phyloP scores from a whole-genome alignment of 2,329 filamentous ascomycete genomes.

The Colletotrichum truncatum region DNA sequence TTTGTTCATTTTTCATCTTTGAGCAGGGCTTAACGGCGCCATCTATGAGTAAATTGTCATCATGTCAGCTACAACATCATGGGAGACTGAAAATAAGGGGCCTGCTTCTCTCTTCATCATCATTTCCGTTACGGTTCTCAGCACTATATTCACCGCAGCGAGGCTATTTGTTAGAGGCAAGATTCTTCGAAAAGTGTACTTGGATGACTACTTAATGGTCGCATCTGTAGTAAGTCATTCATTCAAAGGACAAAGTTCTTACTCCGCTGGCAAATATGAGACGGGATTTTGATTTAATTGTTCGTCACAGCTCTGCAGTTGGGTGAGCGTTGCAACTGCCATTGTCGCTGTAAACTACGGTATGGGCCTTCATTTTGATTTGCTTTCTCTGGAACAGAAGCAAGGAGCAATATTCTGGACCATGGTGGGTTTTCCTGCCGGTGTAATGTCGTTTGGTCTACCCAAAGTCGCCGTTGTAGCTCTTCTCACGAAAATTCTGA shows the following conservation, averaged over 20 bases:
- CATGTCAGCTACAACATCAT: too few relatives aligned
- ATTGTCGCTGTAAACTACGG: conserved; percentile 46
- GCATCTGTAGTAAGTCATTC: conserved; percentile 39
- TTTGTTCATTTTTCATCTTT: too few relatives aligned
- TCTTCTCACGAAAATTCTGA: conserved; percentile 47
- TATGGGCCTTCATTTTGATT: conserved; percentile 48
- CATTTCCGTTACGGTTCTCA: conserved; percentile 40
- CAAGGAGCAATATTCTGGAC: conserved; percentile 44
- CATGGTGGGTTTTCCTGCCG: conserved; percentile 45
- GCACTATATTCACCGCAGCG: conserved; percentile 37
- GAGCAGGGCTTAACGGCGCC: too few relatives aligned
- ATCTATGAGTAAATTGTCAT: too few relatives aligned
- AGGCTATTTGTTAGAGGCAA: conserved; percentile 40
- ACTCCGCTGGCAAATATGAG: not conserved
- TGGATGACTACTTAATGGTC: conserved; percentile 48
- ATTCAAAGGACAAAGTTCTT: not conserved
- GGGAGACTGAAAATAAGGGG: conserved; percentile 35
- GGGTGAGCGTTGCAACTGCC: conserved; percentile 44
- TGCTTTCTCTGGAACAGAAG: conserved; percentile 40
- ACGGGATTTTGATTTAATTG: not conserved
- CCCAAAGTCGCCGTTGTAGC: conserved; percentile 52
- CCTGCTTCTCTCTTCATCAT: conserved; percentile 41
- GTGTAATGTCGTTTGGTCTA: conserved; percentile 48
- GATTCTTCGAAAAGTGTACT: conserved; percentile 41
- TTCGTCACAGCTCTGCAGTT: conserved; percentile 32